These are phyloP conservation scores for Mycena sanguinolenta DNA, from an alignment of 768 basidiomycete species.

Conservation along the genomic window DNA sequence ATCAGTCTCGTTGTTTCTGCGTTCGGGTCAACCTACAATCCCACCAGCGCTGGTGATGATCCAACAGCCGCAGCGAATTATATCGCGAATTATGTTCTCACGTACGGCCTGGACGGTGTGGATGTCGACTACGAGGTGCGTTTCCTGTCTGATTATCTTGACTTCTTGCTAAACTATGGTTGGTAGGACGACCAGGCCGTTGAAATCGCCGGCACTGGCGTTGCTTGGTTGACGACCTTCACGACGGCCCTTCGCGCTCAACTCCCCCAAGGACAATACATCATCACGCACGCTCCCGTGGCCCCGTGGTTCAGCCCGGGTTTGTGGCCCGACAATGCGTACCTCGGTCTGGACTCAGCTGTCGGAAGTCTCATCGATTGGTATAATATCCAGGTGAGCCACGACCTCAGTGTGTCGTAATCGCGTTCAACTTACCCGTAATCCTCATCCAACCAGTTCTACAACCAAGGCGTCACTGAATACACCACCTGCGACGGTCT, in stretches of 20 bases:
- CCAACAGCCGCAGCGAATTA: conserved; percentile 57
- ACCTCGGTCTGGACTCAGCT: conserved; percentile 63
- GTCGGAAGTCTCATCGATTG: conserved; percentile 67
- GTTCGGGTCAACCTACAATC: conserved; percentile 68
- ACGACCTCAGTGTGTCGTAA: no score
- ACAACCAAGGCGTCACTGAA: conserved; percentile 69
- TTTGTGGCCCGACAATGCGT: conserved; percentile 64
- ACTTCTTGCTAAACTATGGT: not conserved
- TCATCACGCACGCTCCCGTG: conserved; percentile 69
- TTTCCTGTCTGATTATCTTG: no score
- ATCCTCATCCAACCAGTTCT: no score
- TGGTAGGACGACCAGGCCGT: no score
- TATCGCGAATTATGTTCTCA: conserved; percentile 46
- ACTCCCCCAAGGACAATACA: conserved; percentile 63
- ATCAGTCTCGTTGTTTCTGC: conserved; percentile 72
- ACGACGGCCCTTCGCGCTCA: conserved; percentile 63
- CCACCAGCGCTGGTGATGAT: conserved; percentile 69
- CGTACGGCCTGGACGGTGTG: conserved; percentile 69
- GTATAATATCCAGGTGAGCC: no score
- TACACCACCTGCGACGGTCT: conserved; percentile 76
- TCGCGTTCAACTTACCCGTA: no score
- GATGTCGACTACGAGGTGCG: conserved; percentile 78
- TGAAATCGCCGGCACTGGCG: no score
- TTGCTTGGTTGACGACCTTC: conserved; percentile 72
- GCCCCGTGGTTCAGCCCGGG: conserved; percentile 58